Evolutionary conservation across 1,284 basidiomycete genomes (phyloP).

Genomic region (Takashimella koratensis): DNA sequence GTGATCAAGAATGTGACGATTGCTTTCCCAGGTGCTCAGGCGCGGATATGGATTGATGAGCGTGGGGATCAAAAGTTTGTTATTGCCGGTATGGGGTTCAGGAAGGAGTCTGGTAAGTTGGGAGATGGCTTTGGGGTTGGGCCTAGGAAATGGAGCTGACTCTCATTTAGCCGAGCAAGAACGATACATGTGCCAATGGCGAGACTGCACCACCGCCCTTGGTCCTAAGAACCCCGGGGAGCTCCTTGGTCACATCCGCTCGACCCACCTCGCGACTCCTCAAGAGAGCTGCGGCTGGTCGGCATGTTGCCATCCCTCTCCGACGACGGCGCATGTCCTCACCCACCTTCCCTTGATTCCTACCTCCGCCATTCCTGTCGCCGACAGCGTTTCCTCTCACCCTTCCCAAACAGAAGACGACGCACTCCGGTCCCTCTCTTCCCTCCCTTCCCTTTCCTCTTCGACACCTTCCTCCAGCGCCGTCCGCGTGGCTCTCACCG

Average conservation of each 20-base stretch:
- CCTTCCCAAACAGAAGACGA: slow-evolving; percentile 2
- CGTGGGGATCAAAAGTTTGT: slow-evolving; percentile 41
- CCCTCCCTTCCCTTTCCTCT: neutral
- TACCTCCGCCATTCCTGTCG: slow-evolving; percentile 1
- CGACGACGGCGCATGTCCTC: slow-evolving; percentile 35
- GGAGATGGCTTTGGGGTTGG: too few relatives aligned
- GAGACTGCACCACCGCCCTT: slow-evolving; percentile 19
- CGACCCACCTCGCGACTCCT: slow-evolving; percentile 17
- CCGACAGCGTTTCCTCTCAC: slow-evolving; percentile 15
- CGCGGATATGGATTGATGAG: slow-evolving; percentile 35
- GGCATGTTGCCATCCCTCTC: slow-evolving; percentile 27
- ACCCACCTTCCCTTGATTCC: slow-evolving; percentile 36
- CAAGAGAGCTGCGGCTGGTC: slow-evolving; percentile 35
- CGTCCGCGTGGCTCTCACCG: too few relatives aligned
- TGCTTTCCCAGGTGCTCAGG: slow-evolving; percentile 42
- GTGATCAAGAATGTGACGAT: slow-evolving; percentile 48
- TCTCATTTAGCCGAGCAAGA: slow-evolving; percentile 38
- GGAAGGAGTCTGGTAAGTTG: slow-evolving; percentile 31
- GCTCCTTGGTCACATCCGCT: slow-evolving; percentile 31
- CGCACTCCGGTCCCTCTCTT: neutral
- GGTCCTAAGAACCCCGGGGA: slow-evolving; percentile 20
- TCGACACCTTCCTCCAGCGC: too few relatives aligned
- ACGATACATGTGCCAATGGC: slow-evolving; percentile 37
- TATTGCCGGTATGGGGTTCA: slow-evolving; percentile 44
- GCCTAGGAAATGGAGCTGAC: too few relatives aligned